Conservation (phyloP, 1,284 basidiomycete species). For the Ganoderma lingzhi region DNA sequence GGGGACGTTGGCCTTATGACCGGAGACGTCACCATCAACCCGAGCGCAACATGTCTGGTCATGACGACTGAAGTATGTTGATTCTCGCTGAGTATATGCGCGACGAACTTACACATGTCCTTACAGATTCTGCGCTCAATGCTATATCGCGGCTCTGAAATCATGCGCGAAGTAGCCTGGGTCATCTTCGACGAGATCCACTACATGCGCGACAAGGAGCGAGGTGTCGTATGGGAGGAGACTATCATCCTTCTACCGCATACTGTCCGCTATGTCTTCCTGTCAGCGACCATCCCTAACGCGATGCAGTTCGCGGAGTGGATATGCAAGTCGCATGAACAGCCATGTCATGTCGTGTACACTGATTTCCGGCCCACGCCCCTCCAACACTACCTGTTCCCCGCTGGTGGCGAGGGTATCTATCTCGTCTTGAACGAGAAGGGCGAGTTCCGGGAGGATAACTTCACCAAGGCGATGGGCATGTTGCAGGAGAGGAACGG, state of each 20-base stretch:
- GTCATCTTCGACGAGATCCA: conserved; percentile 99
- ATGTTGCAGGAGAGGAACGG: conserved; percentile 83
- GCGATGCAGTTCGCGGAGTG: conserved; percentile 99
- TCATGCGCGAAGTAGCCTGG: conserved; percentile 99
- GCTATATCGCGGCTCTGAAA: conserved; percentile 98
- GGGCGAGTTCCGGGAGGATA: conserved; percentile 96
- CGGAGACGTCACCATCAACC: conserved; percentile 99
- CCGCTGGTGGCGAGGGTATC: conserved; percentile 95
- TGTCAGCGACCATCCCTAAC: conserved; percentile 99
- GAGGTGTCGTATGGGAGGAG: conserved; percentile 89
- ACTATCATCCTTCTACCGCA: conserved; percentile 98
- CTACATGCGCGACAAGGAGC: conserved; percentile 98
- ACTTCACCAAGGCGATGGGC: conserved; percentile 98
- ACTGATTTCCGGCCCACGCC: conserved; percentile 99
- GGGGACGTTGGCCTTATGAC: conserved; percentile 99
- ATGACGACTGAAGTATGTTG: conserved; percentile 97
- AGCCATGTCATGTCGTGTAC: conserved; percentile 99
- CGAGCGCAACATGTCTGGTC: conserved; percentile 94
- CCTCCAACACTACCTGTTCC: conserved; percentile 98
- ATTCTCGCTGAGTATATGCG: background rate
- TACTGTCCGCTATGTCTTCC: conserved; percentile 96
- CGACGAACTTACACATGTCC: background rate
- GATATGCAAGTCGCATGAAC: conserved; percentile 97
- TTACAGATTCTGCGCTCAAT: conserved; percentile 95
- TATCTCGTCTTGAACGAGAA: conserved; percentile 98